Evolutionary conservation across 495 filamentous ascomycete species (phyloP).

Genomic region (Penicillium coffeae): DNA sequence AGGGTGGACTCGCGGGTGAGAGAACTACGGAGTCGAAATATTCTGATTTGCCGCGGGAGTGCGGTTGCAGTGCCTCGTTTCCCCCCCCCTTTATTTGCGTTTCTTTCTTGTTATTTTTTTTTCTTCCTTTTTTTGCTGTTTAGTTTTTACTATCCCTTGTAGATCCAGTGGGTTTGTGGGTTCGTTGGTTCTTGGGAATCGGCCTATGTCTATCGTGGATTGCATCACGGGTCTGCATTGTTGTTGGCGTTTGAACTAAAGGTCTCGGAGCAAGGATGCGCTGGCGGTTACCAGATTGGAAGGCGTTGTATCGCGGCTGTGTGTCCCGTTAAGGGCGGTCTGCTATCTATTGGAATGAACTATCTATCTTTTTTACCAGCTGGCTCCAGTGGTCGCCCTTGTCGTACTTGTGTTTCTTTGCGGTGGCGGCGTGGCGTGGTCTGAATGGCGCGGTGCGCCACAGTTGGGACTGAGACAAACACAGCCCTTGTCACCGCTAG

Average conservation of each 20-base stretch:
- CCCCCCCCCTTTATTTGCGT: too few relatives aligned
- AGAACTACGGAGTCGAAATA: too few relatives aligned
- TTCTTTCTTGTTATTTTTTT: not conserved
- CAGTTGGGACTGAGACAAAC: not conserved
- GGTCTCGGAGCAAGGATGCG: not conserved
- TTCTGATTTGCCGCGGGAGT: not conserved
- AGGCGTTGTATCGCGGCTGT: not conserved
- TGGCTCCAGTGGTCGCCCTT: too few relatives aligned
- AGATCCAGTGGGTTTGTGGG: not conserved
- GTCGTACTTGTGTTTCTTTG: too few relatives aligned
- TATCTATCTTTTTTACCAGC: too few relatives aligned
- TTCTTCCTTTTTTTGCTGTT: not conserved
- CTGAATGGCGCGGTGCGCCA: not conserved
- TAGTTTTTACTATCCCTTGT: too few relatives aligned
- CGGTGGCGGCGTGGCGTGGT: not conserved
- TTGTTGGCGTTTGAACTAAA: not conserved
- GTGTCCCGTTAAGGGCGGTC: too few relatives aligned
- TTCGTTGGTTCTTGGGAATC: not conserved
- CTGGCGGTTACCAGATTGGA: not conserved
- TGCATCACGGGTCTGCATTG: not conserved
- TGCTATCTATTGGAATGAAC: too few relatives aligned
- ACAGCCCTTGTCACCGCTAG: not conserved
- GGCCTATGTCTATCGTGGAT: conserved; percentile 1
- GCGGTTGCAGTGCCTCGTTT: too few relatives aligned
- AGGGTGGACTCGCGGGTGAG: not conserved